Conservation (phyloP, 2,329 filamentous ascomycete genomes). For the Aspergillus jensenii region DNA sequence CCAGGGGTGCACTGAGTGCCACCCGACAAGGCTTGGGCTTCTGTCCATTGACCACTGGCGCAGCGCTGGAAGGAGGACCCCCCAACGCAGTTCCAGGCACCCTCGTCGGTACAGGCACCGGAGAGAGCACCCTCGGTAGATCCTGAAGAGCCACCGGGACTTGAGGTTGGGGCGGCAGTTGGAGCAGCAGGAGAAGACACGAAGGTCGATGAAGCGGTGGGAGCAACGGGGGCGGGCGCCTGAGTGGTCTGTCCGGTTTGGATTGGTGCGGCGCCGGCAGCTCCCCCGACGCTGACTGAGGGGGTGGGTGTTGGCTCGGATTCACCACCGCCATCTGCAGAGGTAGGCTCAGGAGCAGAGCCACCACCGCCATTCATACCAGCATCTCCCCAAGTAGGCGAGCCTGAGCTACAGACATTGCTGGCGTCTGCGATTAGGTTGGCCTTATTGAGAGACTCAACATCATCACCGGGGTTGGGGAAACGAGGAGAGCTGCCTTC, state of each 20-base stretch:
- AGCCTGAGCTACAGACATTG: slow-evolving; percentile 28
- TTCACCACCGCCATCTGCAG: not conserved
- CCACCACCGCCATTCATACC: slow-evolving; percentile 26
- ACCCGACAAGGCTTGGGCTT: slow-evolving; percentile 49
- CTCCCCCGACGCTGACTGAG: not conserved
- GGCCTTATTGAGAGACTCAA: slow-evolving; percentile 50
- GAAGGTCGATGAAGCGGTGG: slow-evolving; percentile 2
- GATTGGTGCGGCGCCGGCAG: slow-evolving; percentile 3
- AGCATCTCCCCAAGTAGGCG: slow-evolving; percentile 32
- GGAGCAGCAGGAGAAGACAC: not conserved
- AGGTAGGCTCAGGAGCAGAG: slow-evolving; percentile 17
- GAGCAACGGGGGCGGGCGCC: slow-evolving; percentile 15
- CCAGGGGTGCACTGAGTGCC: slow-evolving; percentile 55
- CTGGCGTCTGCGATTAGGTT: slow-evolving; percentile 33
- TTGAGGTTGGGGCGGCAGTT: not conserved
- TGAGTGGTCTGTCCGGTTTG: slow-evolving; percentile 14
- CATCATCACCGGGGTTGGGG: slow-evolving; percentile 63
- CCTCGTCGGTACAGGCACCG: slow-evolving; percentile 53
- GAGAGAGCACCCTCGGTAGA: slow-evolving; percentile 37
- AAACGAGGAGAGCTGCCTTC: slow-evolving; percentile 62
- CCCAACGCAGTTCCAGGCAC: slow-evolving; percentile 59
- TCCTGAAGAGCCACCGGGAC: slow-evolving; percentile 1
- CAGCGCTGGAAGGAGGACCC: slow-evolving; percentile 62
- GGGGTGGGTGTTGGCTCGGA: slow-evolving; percentile 8
- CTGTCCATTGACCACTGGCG: slow-evolving; percentile 59